Conservation (phyloP, 2,329 filamentous ascomycete species). For the Arachnomyces sp. region DNA sequence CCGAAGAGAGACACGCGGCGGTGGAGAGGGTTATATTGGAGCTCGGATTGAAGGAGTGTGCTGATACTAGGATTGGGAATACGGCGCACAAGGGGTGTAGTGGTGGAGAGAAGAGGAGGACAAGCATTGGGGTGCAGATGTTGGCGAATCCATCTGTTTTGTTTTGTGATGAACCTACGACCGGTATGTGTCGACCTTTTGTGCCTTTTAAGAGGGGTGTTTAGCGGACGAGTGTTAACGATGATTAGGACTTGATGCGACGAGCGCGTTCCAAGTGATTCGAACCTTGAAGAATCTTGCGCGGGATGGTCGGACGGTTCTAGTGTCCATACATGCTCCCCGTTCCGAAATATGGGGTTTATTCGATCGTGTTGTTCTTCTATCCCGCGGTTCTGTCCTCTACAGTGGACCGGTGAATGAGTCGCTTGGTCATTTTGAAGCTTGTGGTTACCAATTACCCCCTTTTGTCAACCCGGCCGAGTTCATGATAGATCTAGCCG, state of each 20-base stretch:
- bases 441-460: constrained; percentile 53
- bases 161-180: constrained; percentile 73
- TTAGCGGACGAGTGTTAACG: too few species aligned
- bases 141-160: constrained; percentile 70
- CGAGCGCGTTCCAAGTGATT: constrained; percentile 65
- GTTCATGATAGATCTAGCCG: constrained; percentile 64
- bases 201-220: too few species aligned
- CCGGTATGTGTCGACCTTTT: too few species aligned
- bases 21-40: constrained; percentile 72
- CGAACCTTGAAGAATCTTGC: constrained; percentile 61
- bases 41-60: constrained; percentile 67
- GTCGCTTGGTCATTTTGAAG: constrained; percentile 57
- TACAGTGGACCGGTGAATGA: constrained; percentile 55
- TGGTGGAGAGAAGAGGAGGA: constrained; percentile 68
- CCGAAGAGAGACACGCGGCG: constrained; percentile 51
- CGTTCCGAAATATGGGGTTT: constrained; percentile 71
- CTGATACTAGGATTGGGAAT: constrained; percentile 64
- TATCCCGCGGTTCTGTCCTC: constrained; percentile 59
- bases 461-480: constrained; percentile 71
- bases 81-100: constrained; percentile 65
- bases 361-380: constrained; percentile 62
- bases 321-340: constrained; percentile 69
- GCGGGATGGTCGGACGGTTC: constrained; percentile 59
- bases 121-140: constrained; percentile 69
- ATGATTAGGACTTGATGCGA: constrained; percentile 53